Evolutionary conservation across 1,139 yeast genomes (phyloP).

Genomic region (Kodamaea fungicola): DNA sequence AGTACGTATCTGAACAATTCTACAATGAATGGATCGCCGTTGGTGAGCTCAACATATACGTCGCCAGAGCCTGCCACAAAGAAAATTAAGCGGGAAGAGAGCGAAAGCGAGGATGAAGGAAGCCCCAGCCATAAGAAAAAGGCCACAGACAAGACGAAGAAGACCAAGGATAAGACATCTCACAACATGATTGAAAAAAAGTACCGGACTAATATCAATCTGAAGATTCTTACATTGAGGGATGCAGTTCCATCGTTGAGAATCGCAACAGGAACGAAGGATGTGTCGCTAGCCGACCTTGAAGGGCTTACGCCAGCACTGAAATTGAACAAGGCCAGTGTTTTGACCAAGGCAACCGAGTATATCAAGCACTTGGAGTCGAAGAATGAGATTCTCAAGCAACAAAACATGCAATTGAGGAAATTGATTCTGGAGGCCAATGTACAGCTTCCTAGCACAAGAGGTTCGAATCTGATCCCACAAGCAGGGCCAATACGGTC

Average conservation of each 20-base stretch:
- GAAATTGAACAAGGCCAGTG: slow-evolving; percentile 85
- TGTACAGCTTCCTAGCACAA: slow-evolving; percentile 3
- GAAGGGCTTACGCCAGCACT: slow-evolving; percentile 89
- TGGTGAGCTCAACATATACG: slow-evolving; percentile 29
- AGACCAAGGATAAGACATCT: slow-evolving; percentile 56
- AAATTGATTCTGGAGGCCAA: slow-evolving; percentile 24
- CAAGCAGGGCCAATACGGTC: background rate
- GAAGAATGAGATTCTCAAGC: slow-evolving; percentile 55
- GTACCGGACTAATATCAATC: slow-evolving; percentile 72
- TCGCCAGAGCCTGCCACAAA: slow-evolving; percentile 26
- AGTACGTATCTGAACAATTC: slow-evolving; percentile 18
- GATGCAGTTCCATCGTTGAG: slow-evolving; percentile 72
- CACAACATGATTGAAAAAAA: slow-evolving; percentile 80
- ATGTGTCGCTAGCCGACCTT: slow-evolving; percentile 47
- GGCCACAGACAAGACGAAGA: slow-evolving; percentile 23
- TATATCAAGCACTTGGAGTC: slow-evolving; percentile 79
- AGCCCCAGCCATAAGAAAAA: slow-evolving; percentile 1
- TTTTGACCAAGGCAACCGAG: slow-evolving; percentile 84
- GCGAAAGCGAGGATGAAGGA: slow-evolving; percentile 3
- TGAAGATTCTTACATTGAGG: slow-evolving; percentile 65
- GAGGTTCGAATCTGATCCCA: background rate
- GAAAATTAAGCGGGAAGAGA: slow-evolving; percentile 3
- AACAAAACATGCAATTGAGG: slow-evolving; percentile 54
- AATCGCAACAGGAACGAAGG: slow-evolving; percentile 41
- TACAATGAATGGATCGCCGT: slow-evolving; percentile 21